A percentile compares a stretch with the other conserved stretches of the same genome.
Conservation (phyloP, 768 basidiomycete species). For the Daedaleopsis sinensis region DNA sequence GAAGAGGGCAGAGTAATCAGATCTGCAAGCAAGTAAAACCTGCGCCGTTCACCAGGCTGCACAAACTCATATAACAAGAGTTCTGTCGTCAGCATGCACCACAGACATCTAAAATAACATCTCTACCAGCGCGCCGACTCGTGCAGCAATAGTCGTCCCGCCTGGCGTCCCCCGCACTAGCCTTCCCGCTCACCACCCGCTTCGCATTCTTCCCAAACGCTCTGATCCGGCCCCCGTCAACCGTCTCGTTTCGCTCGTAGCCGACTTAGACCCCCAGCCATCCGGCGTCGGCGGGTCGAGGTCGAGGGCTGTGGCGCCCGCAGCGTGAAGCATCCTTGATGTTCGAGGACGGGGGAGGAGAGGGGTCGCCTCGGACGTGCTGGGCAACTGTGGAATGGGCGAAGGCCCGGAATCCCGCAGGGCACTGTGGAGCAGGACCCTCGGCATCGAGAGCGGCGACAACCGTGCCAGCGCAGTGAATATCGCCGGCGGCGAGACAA, state of each 20-base stretch:
- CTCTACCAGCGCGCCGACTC: constrained; percentile 20
- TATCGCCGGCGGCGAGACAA: constrained; percentile 54
- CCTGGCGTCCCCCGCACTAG: constrained; percentile 21
- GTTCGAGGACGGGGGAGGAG: constrained; percentile 13
- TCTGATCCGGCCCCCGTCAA: constrained; percentile 71
- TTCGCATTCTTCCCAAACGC: constrained; percentile 66
- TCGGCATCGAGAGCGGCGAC: constrained; percentile 60
- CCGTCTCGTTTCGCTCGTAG: constrained; percentile 11
- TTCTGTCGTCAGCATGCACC: neutral
- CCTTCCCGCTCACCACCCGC: constrained; percentile 34
- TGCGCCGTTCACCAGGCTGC: constrained; percentile 48
- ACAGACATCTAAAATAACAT: constrained; percentile 23
- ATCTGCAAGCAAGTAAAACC: constrained; percentile 52
- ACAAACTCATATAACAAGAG: constrained; percentile 8
- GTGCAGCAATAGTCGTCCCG: constrained; percentile 11
- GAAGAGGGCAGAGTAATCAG: constrained; percentile 68
- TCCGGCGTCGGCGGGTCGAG: constrained; percentile 44
- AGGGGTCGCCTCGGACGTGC: constrained; percentile 21
- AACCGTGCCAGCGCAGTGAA: constrained; percentile 45
- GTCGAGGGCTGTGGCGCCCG: constrained; percentile 50
- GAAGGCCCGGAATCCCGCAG: constrained; percentile 28
- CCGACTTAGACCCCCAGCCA: constrained; percentile 36
- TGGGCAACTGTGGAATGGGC: constrained; percentile 32
- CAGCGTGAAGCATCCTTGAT: constrained; percentile 55
- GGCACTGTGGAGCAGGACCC: constrained; percentile 46